These are phyloP conservation scores for Russula compacta DNA, from an alignment of 768 basidiomycete species.

Conservation along the genomic window DNA sequence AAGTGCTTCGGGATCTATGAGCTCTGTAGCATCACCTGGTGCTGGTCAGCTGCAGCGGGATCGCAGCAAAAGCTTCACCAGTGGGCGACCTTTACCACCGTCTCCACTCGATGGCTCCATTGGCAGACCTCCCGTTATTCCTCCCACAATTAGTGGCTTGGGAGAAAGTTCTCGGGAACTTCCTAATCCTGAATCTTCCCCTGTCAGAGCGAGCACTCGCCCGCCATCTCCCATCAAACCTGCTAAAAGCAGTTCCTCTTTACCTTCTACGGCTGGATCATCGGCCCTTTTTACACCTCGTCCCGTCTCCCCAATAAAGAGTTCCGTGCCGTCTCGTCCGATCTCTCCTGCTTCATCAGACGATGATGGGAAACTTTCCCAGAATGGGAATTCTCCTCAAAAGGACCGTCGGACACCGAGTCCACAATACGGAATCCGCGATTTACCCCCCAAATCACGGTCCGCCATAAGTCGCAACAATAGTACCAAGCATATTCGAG, in stretches of 20 bases:
- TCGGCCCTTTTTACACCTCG: conserved; percentile 3
- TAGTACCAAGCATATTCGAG: conserved; percentile 4
- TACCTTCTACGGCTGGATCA: background rate
- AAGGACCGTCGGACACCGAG: conserved; percentile 9
- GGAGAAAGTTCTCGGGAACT: conserved; percentile 4
- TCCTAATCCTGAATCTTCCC: conserved; percentile 7
- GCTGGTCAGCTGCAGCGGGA: background rate
- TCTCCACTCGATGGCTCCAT: conserved; percentile 15
- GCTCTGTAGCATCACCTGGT: background rate
- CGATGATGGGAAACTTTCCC: conserved; percentile 8
- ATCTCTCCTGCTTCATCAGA: conserved; percentile 16
- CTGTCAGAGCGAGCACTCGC: conserved; percentile 1
- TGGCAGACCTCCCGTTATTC: conserved; percentile 10
- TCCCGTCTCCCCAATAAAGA: conserved; percentile 7
- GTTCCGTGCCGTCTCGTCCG: conserved; percentile 5
- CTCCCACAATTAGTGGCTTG: background rate
- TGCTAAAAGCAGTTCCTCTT: conserved; percentile 5
- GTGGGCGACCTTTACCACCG: conserved; percentile 16
- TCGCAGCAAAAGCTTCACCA: conserved; percentile 18
- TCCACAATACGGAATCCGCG: conserved; percentile 20
- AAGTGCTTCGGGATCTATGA: background rate
- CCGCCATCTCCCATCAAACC: conserved; percentile 11
- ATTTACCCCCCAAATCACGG: conserved; percentile 18
- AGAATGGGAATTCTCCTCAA: conserved; percentile 6
- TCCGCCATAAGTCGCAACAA: conserved; percentile 15